Percentiles rank a stretch among this genome's conserved stretches.
Evolutionary conservation across 805 yeast species (phyloP).

Genomic region (Pichia eremophila): DNA sequence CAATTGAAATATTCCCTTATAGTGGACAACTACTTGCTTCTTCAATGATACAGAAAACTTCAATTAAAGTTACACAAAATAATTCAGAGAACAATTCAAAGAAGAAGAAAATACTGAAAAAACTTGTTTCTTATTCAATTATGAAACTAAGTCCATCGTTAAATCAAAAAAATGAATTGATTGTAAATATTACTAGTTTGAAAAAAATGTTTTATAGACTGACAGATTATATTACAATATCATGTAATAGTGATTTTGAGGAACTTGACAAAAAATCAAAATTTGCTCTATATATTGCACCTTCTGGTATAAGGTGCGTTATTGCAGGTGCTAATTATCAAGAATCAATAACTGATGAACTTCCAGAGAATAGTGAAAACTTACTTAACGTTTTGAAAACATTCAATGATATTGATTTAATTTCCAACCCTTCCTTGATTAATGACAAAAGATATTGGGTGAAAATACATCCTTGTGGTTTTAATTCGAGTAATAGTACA

Average conservation of each 20-base stretch:
- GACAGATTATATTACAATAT: constrained; percentile 8
- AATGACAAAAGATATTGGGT: constrained; percentile 41
- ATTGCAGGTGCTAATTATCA: constrained; percentile 21
- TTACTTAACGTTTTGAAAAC: constrained; percentile 11
- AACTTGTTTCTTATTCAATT: constrained; percentile 19
- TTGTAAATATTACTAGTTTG: constrained; percentile 26
- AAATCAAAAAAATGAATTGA: constrained; percentile 35
- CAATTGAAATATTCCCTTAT: constrained; percentile 35
- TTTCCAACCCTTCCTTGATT: not conserved
- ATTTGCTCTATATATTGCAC: constrained; percentile 40
- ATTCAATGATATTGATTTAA: constrained; percentile 23
- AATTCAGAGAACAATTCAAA: not conserved
- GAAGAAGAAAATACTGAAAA: constrained; percentile 5
- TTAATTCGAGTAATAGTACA: constrained; percentile 60
- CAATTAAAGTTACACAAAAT: not conserved
- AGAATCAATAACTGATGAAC: constrained; percentile 25
- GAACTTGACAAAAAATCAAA: constrained; percentile 3
- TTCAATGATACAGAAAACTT: constrained; percentile 16
- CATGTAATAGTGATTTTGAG: constrained; percentile 5
- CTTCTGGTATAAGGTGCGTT: constrained; percentile 45
- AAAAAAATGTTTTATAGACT: constrained; percentile 15
- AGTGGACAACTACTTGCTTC: constrained; percentile 35
- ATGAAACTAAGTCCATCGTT: constrained; percentile 40
- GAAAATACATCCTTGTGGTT: constrained; percentile 56
- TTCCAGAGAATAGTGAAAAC: constrained; percentile 32